phyloP scores from a whole-genome alignment of 306 rosid genomes.

The Lotus japonicus region DNA sequence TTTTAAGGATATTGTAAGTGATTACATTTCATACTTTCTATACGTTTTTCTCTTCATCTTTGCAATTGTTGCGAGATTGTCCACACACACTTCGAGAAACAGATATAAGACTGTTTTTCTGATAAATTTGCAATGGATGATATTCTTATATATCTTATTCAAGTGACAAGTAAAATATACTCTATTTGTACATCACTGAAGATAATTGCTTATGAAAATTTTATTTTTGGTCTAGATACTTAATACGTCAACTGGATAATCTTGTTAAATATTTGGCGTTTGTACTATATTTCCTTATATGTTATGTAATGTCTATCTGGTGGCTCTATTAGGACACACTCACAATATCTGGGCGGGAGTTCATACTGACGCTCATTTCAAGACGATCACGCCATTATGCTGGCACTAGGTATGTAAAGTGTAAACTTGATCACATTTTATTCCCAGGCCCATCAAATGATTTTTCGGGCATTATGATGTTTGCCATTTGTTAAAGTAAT shows the following conservation, averaged over 20 bases:
- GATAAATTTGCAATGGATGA: background rate
- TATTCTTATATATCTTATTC: background rate
- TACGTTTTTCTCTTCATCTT: background rate
- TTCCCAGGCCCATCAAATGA: background rate
- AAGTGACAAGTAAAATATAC: background rate
- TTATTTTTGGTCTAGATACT: background rate
- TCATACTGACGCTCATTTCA: slow-evolving; percentile 73
- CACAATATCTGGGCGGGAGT: slow-evolving; percentile 46
- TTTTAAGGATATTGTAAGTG: background rate
- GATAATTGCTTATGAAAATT: background rate
- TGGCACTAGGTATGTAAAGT: slow-evolving; percentile 69
- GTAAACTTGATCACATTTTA: slow-evolving; percentile 2
- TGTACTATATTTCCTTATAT: background rate
- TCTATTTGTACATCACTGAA: background rate
- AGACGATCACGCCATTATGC: slow-evolving; percentile 94
- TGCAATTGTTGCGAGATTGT: background rate
- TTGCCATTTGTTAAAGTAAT: slow-evolving; percentile 4
- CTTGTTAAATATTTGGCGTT: background rate
- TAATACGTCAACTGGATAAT: background rate
- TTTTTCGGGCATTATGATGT: background rate
- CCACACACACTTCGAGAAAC: background rate
- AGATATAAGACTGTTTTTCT: background rate
- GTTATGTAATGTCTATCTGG: slow-evolving; percentile 2
- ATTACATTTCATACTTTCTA: background rate
- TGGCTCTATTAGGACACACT: slow-evolving; percentile 50